Base-by-base conservation (phyloP, 805 yeast species). In the Sugiyamaella valdiviana region DNA sequence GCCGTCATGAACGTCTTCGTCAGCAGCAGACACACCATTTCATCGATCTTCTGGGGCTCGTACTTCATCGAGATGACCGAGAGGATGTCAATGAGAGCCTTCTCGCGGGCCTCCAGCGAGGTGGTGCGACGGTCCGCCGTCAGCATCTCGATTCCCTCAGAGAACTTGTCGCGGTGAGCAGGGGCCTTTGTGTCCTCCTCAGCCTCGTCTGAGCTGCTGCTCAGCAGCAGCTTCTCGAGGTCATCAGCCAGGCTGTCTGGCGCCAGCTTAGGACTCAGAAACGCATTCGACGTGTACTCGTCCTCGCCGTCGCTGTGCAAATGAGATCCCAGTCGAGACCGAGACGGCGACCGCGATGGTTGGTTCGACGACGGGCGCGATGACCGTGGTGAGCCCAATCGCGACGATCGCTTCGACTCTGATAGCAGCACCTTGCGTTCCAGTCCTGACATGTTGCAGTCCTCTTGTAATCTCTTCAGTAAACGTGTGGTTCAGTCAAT, bases 91-190 rank as follows among this genome's bases (percentile, higher is more conserved):
- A 51, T 54, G 48, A 65, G 50, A 5, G 70, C 67, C 47, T 61
- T 54, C 48, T 65, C 68, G 2, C 69, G 50, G 2, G 62, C 64
- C 39, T 57, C 61, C 10, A 58, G 53, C 5, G 65, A 56, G 7
- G 64, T 58, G 39, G 56, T 59, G 36, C 64, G 54, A 14, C 67
- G 45, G 44, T 64, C 68, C 15, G 55, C 46, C 10, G 55, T 46
- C 12, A 65, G 54, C 21, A 59, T 49, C 45, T 63, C 67, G 3
- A 60, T 56, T 20, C 48, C 44, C 29, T 54, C 53, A 6, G 50
- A 46, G 35, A 56, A 49, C 48, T 44, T 52, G 44, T 56, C 58
- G 49, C 39, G 49, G 15, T 42, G 49, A 7, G 45, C 51, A 10
- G 36, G 44, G 2, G 45, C 29, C n/a, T 23, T 44, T 12, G 39